Evolutionary conservation across 1,284 basidiomycete species (phyloP), one percentile per base, ranked within the genome.

Genomic region (Trichosporon inkin): DNA sequence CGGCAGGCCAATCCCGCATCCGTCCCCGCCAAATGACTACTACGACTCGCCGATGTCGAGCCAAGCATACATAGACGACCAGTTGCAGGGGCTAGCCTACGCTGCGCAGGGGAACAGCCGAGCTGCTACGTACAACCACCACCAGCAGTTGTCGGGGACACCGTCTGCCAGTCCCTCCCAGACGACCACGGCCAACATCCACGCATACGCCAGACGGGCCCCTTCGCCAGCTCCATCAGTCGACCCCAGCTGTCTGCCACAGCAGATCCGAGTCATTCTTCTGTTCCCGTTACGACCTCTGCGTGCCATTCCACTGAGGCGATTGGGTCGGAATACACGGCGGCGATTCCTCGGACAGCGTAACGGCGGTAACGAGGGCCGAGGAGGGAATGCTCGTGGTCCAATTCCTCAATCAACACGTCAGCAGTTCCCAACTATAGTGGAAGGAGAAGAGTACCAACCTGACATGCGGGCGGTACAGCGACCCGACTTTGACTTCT

Each of bases 251-350:
- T 49, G 44, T 24, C 28, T 49, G 10, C 44, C 44, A n/a, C 44
- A 32, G 16, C 44, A 49, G 44, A 49, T 49, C 24, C 44, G 44
- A n/a, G 44, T 49, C 44, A 49, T 49, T n/a, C 44, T 49, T 14
- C 22, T 49, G 16, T 49, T 49, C 24, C 44, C 44, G 8, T 49
- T 49, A 28, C 44, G 44, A 13, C 44, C 44, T 8, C 24, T 49
- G 22, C 44, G 44, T 8, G 13, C 22, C 14, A 49, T 49, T 3
- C 44, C 44, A 24, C 24, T 49, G 28, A 49, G 28, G n/a, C 44
- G 44, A 6, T 16, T 49, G 22, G 44, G 44, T 7, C 24, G 44
- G 24, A 49, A 22, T 10, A 49, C 44, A 10, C 22, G 44, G 24
- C 44, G 44, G 44, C 44, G 44, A 7, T 49, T 49, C 44, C 44